Evolutionary conservation across 106 monocot genomes (phyloP), one percentile per base, ranked within the genome.

Genomic region (Dendrobium nobile): DNA sequence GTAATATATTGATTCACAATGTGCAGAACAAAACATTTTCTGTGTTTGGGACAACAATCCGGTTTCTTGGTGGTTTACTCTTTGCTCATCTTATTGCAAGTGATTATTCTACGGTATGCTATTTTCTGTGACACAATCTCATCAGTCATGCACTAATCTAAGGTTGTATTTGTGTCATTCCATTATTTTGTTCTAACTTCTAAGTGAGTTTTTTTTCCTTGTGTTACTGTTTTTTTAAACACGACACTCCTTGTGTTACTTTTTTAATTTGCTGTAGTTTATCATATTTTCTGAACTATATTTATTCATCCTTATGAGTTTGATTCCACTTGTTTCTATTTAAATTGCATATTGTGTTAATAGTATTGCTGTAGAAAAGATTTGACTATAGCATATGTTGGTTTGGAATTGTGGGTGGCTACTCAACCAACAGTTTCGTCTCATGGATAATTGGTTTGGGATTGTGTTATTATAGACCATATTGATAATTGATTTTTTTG

Each of bases 31-130:
- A 95, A 81, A 99, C 98, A 15, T 92, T 99, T 72, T 99, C 98
- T 22, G 86, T 99, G 43, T 99, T 99, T 87, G 98, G 95, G 88
- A 95, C 98, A 17, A 99, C 92, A 78, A 99, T 99, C 40, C 89
- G 98, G 41, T 81, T 99, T 81, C 92, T 99, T 75, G 98, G 98
- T 5, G 98, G 98, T 80, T 84, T 99, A 76, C 84, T 99, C 10
- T 99, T 95, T 43, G 98, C 95, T 84, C 98, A 99, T 82, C 91
- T 99, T 78, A 88, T 99, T 82, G 98, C 98, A 17, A 95, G 91
- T 88, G 98, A 99, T 87, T 91, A 99, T 90, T 88, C 95, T 54
- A 99, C 95, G 78, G 98, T 99, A 88, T 82, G 37, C 41, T 82
- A 17, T 75, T 40, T 42, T 13, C 73, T 72, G 13, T 55, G 26